These are phyloP conservation scores for Meripilus lineatus DNA, from an alignment of 1,284 basidiomycete species.

Conservation along the genomic window DNA sequence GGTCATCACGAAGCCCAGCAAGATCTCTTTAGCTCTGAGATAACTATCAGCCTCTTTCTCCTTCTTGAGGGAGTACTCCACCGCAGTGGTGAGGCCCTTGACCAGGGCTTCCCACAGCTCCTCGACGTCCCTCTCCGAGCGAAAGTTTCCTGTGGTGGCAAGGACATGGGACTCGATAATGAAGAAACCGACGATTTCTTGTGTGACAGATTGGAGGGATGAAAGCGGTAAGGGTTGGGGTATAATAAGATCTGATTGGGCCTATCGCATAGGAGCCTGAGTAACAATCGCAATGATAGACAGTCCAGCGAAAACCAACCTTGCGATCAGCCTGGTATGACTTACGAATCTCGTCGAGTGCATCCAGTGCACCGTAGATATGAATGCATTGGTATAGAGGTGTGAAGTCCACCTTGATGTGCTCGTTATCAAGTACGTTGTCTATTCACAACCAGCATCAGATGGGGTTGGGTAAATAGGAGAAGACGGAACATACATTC, in stretches of 20 bases:
- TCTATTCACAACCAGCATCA: too few relatives aligned
- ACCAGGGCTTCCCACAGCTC: conserved; percentile 95
- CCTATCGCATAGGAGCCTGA: too few relatives aligned
- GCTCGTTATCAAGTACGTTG: conserved; percentile 89
- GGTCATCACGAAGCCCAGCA: conserved; percentile 89
- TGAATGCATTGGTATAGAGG: conserved; percentile 97
- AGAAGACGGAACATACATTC: conserved; percentile 59
- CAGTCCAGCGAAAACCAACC: conserved; percentile 36
- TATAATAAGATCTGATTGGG: conserved; percentile 96
- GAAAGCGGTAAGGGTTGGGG: conserved; percentile 55
- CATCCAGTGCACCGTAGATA: conserved; percentile 91
- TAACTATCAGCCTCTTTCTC: conserved; percentile 85
- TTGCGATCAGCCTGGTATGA: conserved; percentile 96
- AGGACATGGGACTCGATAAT: conserved; percentile 95
- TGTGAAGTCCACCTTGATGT: conserved; percentile 87
- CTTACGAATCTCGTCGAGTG: conserved; percentile 82
- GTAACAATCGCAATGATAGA: background rate
- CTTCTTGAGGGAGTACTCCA: conserved; percentile 69
- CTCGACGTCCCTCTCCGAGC: conserved; percentile 88
- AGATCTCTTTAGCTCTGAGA: conserved; percentile 78
- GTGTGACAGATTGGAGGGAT: conserved; percentile 61
- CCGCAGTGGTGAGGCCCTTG: conserved; percentile 68
- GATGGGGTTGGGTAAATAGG: too few relatives aligned
- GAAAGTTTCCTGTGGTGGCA: conserved; percentile 80
- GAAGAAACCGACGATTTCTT: conserved; percentile 99